Percentiles rank a stretch among this genome's conserved stretches.
These are phyloP conservation scores for Flaveria ramosissima DNA, from an alignment of 129 eudicot genomes.

Conservation along the genomic window DNA sequence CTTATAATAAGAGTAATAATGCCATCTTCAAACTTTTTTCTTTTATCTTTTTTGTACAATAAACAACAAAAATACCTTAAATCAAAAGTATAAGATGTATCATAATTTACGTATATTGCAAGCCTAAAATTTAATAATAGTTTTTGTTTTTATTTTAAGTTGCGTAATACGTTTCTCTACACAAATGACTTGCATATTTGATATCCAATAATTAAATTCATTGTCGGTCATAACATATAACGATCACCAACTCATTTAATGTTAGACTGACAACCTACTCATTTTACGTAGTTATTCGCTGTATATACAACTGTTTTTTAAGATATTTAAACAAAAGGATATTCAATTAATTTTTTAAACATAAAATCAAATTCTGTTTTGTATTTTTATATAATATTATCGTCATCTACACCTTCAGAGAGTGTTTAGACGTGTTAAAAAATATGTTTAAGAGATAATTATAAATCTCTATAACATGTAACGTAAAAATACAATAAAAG, in stretches of 20 bases:
- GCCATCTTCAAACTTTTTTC: no score
- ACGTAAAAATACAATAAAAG: not conserved
- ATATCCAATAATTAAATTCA: not conserved
- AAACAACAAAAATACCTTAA: not conserved
- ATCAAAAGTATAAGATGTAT: not conserved
- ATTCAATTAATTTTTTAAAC: not conserved
- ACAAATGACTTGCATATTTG: not conserved
- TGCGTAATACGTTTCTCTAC: not conserved
- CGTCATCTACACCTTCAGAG: not conserved
- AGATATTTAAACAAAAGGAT: not conserved
- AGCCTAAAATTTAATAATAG: not conserved
- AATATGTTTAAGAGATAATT: no score
- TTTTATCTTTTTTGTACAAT: not conserved
- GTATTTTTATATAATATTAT: not conserved
- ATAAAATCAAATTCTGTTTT: not conserved
- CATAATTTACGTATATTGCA: not conserved
- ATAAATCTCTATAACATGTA: no score
- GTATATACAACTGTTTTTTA: not conserved
- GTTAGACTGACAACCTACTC: not conserved
- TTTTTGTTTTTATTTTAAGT: not conserved
- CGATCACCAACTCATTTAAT: not conserved
- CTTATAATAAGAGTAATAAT: not conserved
- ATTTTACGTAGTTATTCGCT: not conserved
- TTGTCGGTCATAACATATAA: not conserved
- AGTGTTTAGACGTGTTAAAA: no score